Conservation (phyloP, 768 basidiomycete species). For the Phaeotremella fagi region DNA sequence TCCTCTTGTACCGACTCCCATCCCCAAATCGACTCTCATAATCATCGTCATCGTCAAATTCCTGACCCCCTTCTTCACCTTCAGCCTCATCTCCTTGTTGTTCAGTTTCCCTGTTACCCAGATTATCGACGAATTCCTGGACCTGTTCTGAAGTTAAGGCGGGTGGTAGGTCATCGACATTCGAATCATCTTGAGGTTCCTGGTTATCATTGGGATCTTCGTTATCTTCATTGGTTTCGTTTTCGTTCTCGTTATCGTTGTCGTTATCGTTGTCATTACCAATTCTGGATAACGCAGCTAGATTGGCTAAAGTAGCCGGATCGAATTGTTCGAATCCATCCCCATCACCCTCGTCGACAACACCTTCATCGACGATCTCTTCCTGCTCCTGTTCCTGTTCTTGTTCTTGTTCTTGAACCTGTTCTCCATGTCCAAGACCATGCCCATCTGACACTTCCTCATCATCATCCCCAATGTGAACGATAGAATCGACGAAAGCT, state of each 20-base stretch:
- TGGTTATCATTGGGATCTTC: too few species aligned
- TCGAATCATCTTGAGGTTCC: too few species aligned
- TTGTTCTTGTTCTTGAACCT: background rate
- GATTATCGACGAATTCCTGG: slow-evolving; percentile 17
- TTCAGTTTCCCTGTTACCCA: slow-evolving; percentile 4
- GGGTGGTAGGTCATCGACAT: too few species aligned
- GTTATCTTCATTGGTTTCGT: too few species aligned
- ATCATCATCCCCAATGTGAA: background rate
- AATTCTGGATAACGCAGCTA: slow-evolving; percentile 35
- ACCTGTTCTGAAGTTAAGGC: slow-evolving; percentile 24
- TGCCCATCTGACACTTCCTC: background rate
- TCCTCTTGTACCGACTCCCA: slow-evolving; percentile 30
- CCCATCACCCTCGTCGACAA: background rate
- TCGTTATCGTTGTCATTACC: slow-evolving; percentile 15
- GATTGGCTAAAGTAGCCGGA: slow-evolving; percentile 33
- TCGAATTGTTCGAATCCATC: slow-evolving; percentile 31
- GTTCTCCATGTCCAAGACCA: background rate
- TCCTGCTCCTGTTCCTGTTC: background rate
- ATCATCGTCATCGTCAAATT: slow-evolving; percentile 7
- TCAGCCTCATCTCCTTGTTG: background rate
- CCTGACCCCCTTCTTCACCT: slow-evolving; percentile 6
- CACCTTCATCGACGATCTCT: background rate
- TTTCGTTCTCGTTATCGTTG: background rate
- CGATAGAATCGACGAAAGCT: slow-evolving; percentile 1
- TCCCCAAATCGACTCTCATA: slow-evolving; percentile 10